A percentile compares a stretch with the other conserved stretches of the same genome.
phyloP scores from a whole-genome alignment of 345 rosid genomes.

The Lepidium sativum region DNA sequence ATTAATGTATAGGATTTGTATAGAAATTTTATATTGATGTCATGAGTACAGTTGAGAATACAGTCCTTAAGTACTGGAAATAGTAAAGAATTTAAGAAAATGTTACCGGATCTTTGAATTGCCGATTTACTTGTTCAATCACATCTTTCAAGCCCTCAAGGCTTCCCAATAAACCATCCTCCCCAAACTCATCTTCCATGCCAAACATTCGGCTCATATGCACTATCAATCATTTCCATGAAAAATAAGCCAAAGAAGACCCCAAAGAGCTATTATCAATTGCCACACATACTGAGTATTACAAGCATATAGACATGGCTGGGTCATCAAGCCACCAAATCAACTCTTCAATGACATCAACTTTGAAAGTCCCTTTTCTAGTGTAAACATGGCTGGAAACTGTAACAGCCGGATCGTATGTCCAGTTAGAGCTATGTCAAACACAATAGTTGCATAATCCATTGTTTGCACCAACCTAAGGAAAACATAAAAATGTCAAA shows the following conservation, averaged over 20 bases:
- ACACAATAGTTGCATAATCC: constrained; percentile 93
- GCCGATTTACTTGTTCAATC: constrained; percentile 91
- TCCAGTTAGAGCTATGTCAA: constrained; percentile 99
- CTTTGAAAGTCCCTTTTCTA: constrained; percentile 91
- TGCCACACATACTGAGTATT: neutral
- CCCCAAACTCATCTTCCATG: constrained; percentile 84
- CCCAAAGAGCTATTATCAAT: neutral
- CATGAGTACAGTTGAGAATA: neutral
- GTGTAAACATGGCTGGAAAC: constrained; percentile 85
- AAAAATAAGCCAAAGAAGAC: neutral
- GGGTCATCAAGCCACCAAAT: constrained; percentile 88
- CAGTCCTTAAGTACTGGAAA: neutral
- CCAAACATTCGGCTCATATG: constrained; percentile 91
- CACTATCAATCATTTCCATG: constrained; percentile 13
- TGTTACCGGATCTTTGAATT: constrained; percentile 89
- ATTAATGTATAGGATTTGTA: too few relatives aligned
- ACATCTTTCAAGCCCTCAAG: constrained; percentile 98
- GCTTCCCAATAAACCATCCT: constrained; percentile 93
- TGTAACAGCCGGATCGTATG: constrained; percentile 93
- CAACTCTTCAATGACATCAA: constrained; percentile 82
- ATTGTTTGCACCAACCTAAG: constrained; percentile 92
- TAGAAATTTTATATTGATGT: too few relatives aligned
- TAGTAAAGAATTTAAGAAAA: neutral
- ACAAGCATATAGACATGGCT: constrained; percentile 45
- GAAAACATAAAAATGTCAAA: constrained; percentile 12